Evolutionary conservation across 2,329 filamentous ascomycete genomes (phyloP).

Genomic region (Tolypocladium ophioglossoides): DNA sequence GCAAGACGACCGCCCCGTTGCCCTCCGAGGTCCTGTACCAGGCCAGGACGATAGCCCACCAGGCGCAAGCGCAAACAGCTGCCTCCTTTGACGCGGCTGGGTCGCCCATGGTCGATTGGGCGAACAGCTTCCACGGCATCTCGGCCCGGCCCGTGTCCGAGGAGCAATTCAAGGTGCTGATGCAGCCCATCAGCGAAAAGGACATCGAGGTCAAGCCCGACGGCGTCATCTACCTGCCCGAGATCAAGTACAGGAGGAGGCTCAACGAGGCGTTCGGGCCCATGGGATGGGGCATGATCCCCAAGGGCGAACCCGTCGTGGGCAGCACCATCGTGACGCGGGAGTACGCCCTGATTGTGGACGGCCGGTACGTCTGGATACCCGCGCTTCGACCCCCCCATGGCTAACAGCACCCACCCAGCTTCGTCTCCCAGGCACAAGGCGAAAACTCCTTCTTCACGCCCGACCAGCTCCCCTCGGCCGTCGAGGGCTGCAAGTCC

Average conservation of each 20-base stretch:
- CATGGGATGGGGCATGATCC: slow-evolving; percentile 90
- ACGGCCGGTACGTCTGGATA: slow-evolving; percentile 58
- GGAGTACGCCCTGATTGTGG: slow-evolving; percentile 84
- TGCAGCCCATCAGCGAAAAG: slow-evolving; percentile 52
- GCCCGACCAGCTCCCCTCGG: slow-evolving; percentile 81
- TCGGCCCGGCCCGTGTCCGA: slow-evolving; percentile 58
- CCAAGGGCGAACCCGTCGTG: slow-evolving; percentile 73
- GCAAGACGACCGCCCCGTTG: neutral
- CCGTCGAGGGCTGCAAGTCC: slow-evolving; percentile 93
- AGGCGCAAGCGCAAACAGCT: slow-evolving; percentile 4
- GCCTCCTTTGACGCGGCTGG: slow-evolving; percentile 1
- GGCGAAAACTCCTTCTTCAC: slow-evolving; percentile 93
- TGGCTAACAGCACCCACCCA: slow-evolving; percentile 24
- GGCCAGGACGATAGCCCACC: slow-evolving; percentile 8
- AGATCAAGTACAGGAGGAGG: slow-evolving; percentile 94
- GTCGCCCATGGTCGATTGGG: slow-evolving; percentile 55
- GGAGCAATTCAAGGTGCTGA: slow-evolving; percentile 58
- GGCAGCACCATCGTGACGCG: slow-evolving; percentile 73
- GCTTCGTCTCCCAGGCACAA: slow-evolving; percentile 82
- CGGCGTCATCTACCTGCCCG: slow-evolving; percentile 89
- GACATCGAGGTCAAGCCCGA: slow-evolving; percentile 98
- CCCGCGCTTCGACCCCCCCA: neutral
- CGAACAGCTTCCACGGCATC: slow-evolving; percentile 72
- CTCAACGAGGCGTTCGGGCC: slow-evolving; percentile 88
- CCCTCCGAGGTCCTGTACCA: slow-evolving; percentile 6